These are phyloP conservation scores for Epithele typhae DNA, from an alignment of 768 basidiomycete genomes.

Conservation along the genomic window DNA sequence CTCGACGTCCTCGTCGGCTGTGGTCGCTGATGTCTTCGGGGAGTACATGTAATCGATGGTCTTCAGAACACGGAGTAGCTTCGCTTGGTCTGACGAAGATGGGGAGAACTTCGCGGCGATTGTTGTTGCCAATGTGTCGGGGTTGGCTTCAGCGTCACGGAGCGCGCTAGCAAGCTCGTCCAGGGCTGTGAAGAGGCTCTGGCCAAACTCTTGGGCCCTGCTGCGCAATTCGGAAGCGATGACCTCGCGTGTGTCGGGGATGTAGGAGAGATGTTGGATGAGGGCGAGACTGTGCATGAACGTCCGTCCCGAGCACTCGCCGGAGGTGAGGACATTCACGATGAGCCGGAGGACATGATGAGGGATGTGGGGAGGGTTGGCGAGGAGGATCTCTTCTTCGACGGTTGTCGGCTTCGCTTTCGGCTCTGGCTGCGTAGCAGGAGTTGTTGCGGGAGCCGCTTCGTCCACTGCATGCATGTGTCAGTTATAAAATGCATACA, in stretches of 20 bases:
- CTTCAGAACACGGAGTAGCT: constrained; percentile 90
- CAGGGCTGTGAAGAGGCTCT: constrained; percentile 68
- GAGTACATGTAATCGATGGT: constrained; percentile 97
- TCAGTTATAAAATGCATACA: not conserved
- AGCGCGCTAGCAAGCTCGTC: constrained; percentile 69
- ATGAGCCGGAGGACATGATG: constrained; percentile 82
- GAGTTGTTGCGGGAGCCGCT: not conserved
- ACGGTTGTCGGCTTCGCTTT: constrained; percentile 16
- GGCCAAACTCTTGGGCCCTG: constrained; percentile 87
- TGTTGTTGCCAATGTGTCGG: constrained; percentile 54
- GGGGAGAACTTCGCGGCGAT: constrained; percentile 90
- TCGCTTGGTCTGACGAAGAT: constrained; percentile 93
- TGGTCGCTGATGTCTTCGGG: constrained; percentile 42
- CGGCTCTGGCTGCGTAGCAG: constrained; percentile 9
- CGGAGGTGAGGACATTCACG: constrained; percentile 95
- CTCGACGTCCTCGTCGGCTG: constrained; percentile 56
- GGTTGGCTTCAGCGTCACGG: constrained; percentile 40
- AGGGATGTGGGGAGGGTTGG: constrained; percentile 81
- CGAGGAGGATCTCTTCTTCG: constrained; percentile 48
- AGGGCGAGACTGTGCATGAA: constrained; percentile 91
- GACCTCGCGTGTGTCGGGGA: constrained; percentile 84
- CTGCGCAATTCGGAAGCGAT: constrained; percentile 83
- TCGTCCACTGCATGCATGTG: not conserved
- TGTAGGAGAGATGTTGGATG: constrained; percentile 87
- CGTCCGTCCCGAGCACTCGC: constrained; percentile 94